Percentiles rank a stretch among this genome's conserved stretches.
These are phyloP conservation scores for Coniophora puteana DNA, from an alignment of 1,284 basidiomycete species.

Conservation along the genomic window DNA sequence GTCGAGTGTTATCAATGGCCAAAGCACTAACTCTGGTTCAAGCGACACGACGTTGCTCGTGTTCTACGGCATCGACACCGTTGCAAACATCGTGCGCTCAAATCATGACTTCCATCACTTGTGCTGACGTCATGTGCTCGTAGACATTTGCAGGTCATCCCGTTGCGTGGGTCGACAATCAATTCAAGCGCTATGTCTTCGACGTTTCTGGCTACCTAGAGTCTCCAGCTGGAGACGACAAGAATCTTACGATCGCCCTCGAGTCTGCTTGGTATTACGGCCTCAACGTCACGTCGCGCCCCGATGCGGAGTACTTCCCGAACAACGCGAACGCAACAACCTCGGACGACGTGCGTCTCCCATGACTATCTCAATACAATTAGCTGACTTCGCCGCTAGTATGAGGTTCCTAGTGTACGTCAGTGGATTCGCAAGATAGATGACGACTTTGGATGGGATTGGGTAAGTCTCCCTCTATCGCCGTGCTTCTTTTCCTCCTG, in stretches of 20 bases:
- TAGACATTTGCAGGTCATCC: slow-evolving; percentile 47
- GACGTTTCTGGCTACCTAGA: slow-evolving; percentile 41
- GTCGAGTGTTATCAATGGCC: slow-evolving; percentile 31
- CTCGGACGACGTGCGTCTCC: slow-evolving; percentile 14
- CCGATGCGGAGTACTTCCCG: slow-evolving; percentile 40
- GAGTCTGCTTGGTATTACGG: slow-evolving; percentile 51
- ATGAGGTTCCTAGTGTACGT: slow-evolving; percentile 46
- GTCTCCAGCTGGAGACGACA: slow-evolving; percentile 19
- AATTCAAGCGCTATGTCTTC: slow-evolving; percentile 52
- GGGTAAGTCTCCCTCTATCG: slow-evolving; percentile 30
- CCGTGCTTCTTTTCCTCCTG: not conserved
- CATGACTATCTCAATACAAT: too few species aligned
- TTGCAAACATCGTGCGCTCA: slow-evolving; percentile 43
- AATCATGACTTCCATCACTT: slow-evolving; percentile 1
- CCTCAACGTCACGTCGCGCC: slow-evolving; percentile 43
- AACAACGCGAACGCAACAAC: slow-evolving; percentile 5
- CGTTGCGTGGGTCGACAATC: slow-evolving; percentile 53
- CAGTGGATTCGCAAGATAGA: slow-evolving; percentile 47
- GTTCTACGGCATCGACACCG: slow-evolving; percentile 56
- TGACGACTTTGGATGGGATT: slow-evolving; percentile 59
- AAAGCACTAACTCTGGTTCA: slow-evolving; percentile 6
- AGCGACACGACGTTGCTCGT: slow-evolving; percentile 40
- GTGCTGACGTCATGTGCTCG: not conserved
- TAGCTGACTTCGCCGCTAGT: slow-evolving; percentile 26
- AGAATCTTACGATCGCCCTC: slow-evolving; percentile 45